Evolutionary conservation across 352 stramenopile species (phyloP).

Genomic region (Blastocystis sp.): DNA sequence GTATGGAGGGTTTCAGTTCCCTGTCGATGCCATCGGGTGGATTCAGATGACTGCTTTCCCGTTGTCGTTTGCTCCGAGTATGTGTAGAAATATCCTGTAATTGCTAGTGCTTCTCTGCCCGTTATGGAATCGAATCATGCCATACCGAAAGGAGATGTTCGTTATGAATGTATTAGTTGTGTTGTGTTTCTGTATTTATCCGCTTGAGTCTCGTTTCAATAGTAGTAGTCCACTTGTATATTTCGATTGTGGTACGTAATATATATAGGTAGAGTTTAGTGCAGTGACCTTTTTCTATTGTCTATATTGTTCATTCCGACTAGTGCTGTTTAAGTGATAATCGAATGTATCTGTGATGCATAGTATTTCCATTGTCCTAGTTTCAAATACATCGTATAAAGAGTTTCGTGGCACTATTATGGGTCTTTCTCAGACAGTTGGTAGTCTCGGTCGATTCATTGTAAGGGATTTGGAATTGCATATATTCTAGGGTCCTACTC

Average conservation of each 20-base stretch:
- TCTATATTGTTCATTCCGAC: not conserved
- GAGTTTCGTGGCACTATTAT: slow-evolving; percentile 48
- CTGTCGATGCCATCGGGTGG: not conserved
- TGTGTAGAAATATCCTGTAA: not conserved
- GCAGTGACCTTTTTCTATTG: not conserved
- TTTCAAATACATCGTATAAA: slow-evolving; percentile 49
- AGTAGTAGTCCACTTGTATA: not conserved
- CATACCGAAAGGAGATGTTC: slow-evolving; percentile 13
- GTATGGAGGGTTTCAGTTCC: slow-evolving; percentile 39
- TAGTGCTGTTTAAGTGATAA: slow-evolving; percentile 17
- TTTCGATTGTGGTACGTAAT: not conserved
- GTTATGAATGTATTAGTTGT: not conserved
- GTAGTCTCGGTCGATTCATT: slow-evolving; percentile 26
- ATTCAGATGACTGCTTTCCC: not conserved
- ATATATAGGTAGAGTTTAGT: not conserved
- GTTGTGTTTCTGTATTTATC: not conserved
- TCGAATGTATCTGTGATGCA: not conserved
- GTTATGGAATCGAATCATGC: not conserved
- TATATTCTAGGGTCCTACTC: slow-evolving; percentile 18
- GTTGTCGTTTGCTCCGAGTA: not conserved
- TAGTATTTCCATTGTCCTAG: slow-evolving; percentile 53
- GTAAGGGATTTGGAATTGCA: not conserved
- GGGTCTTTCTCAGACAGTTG: slow-evolving; percentile 25
- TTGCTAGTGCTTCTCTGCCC: slow-evolving; percentile 14
- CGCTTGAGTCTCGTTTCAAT: slow-evolving; percentile 29